Evolutionary conservation across 257 asterid species (phyloP), one percentile per base, ranked within the genome.

Genomic region (Fraxinus cuspidata): DNA sequence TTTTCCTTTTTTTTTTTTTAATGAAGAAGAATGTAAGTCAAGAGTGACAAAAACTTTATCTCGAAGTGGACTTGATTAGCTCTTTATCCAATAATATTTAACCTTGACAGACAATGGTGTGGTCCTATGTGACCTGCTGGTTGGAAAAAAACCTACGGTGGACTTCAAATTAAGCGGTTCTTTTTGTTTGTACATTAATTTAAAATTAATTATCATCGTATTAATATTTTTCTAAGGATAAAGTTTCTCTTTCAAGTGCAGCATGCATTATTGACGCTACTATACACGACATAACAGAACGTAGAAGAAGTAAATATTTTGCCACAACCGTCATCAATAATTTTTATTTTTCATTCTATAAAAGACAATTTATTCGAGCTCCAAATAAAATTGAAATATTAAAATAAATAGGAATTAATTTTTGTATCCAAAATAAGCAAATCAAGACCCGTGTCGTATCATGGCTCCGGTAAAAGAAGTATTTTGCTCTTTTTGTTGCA

Each of bases 381-480:
- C 7, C 47, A 9, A 38, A 13, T 38, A 38, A 38, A 9, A n/a
- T n/a, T n/a, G n/a, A n/a, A n/a, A n/a, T n/a, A n/a, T n/a, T n/a
- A n/a, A n/a, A n/a, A n/a, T n/a, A n/a, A n/a, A n/a, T n/a, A n/a
- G n/a, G n/a, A n/a, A n/a, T n/a, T n/a, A n/a, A n/a, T n/a, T n/a
- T n/a, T n/a, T n/a, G n/a, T n/a, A n/a, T n/a, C n/a, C 31, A 75
- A 75, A 78, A 25, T 81, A 84, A 81, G 83, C 79, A 72, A 74
- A 10, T 40, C 47, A 40, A 74, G 70, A 38, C 27, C 74, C 68
- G 67, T 68, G 70, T 38, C 28, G 15, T 34, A 29, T 67, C 10
- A 81, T 12, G 3, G 11, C 21, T 51, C 19, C 21, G 42, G 2
- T 16, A 16, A 38, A 15, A 2, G 56, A 15, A 2, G 70, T 10